A percentile compares a stretch with the other conserved stretches of the same genome.
phyloP scores from a whole-genome alignment of 768 basidiomycete species.

The Leccinum subgranulosum region DNA sequence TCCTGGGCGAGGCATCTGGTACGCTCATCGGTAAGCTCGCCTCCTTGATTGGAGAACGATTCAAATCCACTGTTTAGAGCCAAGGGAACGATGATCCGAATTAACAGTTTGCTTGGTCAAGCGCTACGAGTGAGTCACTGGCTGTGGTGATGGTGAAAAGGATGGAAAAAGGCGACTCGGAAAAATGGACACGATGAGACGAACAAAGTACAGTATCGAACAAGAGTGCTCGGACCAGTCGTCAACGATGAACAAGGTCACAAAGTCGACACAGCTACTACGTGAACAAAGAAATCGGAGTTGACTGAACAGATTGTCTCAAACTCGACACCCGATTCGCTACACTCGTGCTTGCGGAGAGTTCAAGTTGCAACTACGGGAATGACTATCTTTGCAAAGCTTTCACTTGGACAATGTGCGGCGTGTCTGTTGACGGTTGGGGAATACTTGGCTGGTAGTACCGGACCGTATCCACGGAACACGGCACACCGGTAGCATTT shows the following conservation, averaged over 20 bases:
- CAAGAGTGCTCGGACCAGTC: not conserved
- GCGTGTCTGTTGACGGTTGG: not conserved
- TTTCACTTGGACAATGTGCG: not conserved
- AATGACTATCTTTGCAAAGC: no score
- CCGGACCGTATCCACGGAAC: not conserved
- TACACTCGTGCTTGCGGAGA: not conserved
- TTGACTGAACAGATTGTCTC: not conserved
- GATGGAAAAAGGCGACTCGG: no score
- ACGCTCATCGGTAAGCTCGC: conserved; percentile 29
- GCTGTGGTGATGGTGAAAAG: no score
- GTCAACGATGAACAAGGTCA: not conserved
- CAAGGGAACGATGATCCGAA: not conserved
- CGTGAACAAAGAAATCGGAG: not conserved
- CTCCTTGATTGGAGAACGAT: not conserved
- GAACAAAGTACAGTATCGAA: not conserved
- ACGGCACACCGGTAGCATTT: not conserved
- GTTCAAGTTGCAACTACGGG: not conserved
- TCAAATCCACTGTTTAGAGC: not conserved
- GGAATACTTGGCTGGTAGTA: not conserved
- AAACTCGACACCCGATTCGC: no score
- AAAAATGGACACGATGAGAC: not conserved
- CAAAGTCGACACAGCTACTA: no score
- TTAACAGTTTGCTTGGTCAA: not conserved
- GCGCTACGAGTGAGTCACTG: not conserved
- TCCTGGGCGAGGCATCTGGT: conserved; percentile 11